These are phyloP conservation scores for Suhomyces maxii DNA, from an alignment of 1,139 yeast species.

Conservation along the genomic window DNA sequence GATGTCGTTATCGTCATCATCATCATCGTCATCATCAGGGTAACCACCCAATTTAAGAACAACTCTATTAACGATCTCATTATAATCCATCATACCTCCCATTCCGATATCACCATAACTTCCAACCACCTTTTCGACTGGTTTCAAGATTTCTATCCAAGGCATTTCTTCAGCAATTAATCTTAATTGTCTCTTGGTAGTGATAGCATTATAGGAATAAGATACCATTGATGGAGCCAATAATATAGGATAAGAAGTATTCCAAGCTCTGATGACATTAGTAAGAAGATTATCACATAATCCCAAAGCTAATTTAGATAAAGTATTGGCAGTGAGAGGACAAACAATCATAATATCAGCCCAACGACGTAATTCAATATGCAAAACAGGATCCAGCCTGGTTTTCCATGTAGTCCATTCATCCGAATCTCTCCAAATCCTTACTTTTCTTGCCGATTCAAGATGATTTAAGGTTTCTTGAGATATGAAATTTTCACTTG, in stretches of 20 bases:
- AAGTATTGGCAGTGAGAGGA: conserved; percentile 86
- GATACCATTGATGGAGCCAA: conserved; percentile 95
- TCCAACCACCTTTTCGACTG: conserved; percentile 90
- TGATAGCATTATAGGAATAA: conserved; percentile 82
- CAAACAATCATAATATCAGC: conserved; percentile 89
- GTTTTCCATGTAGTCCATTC: conserved; percentile 90
- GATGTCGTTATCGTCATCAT: conserved; percentile 57
- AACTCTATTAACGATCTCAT: conserved; percentile 83
- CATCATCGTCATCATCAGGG: conserved; percentile 83
- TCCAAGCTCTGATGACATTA: conserved; percentile 90
- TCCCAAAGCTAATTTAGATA: conserved; percentile 88
- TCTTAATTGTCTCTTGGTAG: conserved; percentile 78
- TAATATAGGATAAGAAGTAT: conserved; percentile 79
- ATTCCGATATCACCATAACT: conserved; percentile 93
- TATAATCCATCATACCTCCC: conserved; percentile 92
- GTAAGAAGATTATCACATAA: conserved; percentile 87
- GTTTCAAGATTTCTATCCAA: conserved; percentile 85
- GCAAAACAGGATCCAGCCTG: conserved; percentile 88
- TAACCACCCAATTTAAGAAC: conserved; percentile 85
- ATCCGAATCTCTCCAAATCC: conserved; percentile 85
- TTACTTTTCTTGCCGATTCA: conserved; percentile 45
- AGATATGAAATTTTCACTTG: conserved; percentile 79
- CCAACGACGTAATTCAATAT: conserved; percentile 92
- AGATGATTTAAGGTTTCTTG: conserved; percentile 49
- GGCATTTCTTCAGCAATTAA: conserved; percentile 84